Evolutionary conservation across 2,329 filamentous ascomycete species (phyloP).

Genomic region (Cucurbitaria berberidis): DNA sequence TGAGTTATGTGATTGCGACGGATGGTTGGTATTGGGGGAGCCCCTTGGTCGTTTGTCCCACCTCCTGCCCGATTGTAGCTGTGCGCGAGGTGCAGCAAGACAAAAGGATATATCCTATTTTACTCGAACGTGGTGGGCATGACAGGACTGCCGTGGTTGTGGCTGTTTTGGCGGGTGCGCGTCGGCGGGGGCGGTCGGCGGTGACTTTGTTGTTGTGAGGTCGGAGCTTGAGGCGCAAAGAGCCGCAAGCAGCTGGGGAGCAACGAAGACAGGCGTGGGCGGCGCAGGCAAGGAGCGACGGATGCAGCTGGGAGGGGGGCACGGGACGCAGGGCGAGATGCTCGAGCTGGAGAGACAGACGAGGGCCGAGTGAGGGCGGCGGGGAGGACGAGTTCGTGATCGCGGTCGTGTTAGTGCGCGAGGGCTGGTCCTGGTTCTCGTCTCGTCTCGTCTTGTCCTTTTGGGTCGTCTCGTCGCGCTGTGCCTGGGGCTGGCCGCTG

Average conservation of each 20-base stretch:
- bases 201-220: slow-evolving; percentile 22
- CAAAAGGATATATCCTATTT: slow-evolving; percentile 9
- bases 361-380: slow-evolving; percentile 7
- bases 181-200: slow-evolving; percentile 13
- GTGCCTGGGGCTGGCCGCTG: slow-evolving; percentile 25
- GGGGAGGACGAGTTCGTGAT: too few relatives aligned
- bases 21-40: slow-evolving; percentile 2
- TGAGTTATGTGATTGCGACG: slow-evolving; percentile 21
- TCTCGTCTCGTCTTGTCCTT: not conserved
- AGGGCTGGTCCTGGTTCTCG: slow-evolving; percentile 4
- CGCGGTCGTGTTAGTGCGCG: slow-evolving; percentile 20
- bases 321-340: slow-evolving; percentile 9
- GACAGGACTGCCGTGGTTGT: not conserved
- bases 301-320: slow-evolving; percentile 6
- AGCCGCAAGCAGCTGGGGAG: slow-evolving; percentile 19
- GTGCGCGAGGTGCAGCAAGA: slow-evolving; percentile 14
- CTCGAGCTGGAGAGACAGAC: slow-evolving; percentile 7
- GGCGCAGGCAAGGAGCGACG: slow-evolving; percentile 18
- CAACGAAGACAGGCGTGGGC: slow-evolving; percentile 13
- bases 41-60: slow-evolving; percentile 19
- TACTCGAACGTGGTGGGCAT: slow-evolving; percentile 18
- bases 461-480: slow-evolving; percentile 13
- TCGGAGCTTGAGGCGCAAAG: slow-evolving; percentile 18
- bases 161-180: slow-evolving; percentile 8
- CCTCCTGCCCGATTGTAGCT: slow-evolving; percentile 15